Evolutionary conservation across 2,329 filamentous ascomycete genomes (phyloP).

Genomic region (Macrophomina pseudophaseolina): DNA sequence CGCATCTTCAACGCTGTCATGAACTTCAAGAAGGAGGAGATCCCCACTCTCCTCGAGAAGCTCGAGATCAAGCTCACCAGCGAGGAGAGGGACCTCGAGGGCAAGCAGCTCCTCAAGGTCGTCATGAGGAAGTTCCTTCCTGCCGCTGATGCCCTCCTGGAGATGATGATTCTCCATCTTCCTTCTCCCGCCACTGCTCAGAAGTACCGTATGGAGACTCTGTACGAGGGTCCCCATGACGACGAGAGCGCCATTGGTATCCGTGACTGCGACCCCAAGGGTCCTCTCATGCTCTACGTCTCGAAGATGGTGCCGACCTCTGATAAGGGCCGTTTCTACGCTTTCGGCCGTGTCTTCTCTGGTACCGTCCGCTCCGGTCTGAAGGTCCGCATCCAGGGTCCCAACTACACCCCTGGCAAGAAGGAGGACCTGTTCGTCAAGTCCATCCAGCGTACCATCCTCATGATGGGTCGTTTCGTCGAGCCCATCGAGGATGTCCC

Average conservation of each 20-base stretch:
- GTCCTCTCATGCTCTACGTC: conserved; percentile 99
- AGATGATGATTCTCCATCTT: conserved; percentile 99
- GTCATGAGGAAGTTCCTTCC: conserved; percentile 99
- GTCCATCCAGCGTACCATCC: conserved; percentile 98
- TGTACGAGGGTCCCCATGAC: conserved; percentile 96
- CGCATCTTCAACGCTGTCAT: conserved; percentile 95
- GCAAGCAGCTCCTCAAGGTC: conserved; percentile 96
- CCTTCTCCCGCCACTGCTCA: conserved; percentile 95
- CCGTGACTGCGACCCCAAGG: conserved; percentile 97
- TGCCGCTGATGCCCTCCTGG: conserved; percentile 94
- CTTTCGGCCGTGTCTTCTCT: conserved; percentile 99
- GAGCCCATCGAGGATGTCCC: conserved; percentile 99
- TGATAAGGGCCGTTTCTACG: conserved; percentile 99
- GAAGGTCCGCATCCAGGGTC: conserved; percentile 99
- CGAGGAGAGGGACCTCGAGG: conserved; percentile 92
- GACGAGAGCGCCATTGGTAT: conserved; percentile 94
- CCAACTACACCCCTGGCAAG: conserved; percentile 97
- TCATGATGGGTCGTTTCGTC: conserved; percentile 99
- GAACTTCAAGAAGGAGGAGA: conserved; percentile 98
- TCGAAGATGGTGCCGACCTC: conserved; percentile 99
- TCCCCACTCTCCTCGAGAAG: conserved; percentile 82
- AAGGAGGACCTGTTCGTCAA: conserved; percentile 99
- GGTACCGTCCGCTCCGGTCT: conserved; percentile 97
- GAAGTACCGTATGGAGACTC: conserved; percentile 96
- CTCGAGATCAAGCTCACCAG: conserved; percentile 86